phyloP scores from a whole-genome alignment of 192 early-diverging fungal genomes.

The Obelidium mucronatum region DNA sequence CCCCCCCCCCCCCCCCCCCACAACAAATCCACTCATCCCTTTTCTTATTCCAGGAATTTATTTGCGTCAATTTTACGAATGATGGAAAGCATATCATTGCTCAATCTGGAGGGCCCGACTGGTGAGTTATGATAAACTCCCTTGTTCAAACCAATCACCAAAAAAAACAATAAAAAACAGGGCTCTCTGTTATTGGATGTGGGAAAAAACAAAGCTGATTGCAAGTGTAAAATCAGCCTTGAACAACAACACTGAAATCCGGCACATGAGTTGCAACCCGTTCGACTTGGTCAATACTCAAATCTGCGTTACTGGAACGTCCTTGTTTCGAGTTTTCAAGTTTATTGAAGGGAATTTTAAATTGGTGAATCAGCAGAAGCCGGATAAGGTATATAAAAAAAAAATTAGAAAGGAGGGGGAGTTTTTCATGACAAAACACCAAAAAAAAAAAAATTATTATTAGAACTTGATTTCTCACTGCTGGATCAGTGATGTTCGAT shows the following conservation, averaged over 20 bases:
- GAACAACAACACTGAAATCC: constrained; percentile 47
- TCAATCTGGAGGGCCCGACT: constrained; percentile 50
- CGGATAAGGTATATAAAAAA: constrained; percentile 55
- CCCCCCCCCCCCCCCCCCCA: not conserved
- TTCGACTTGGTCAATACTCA: constrained; percentile 52
- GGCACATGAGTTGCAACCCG: constrained; percentile 57
- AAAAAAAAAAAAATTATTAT: constrained; percentile 11
- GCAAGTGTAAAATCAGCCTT: constrained; percentile 46
- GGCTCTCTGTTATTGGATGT: constrained; percentile 58
- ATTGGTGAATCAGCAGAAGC: constrained; percentile 51
- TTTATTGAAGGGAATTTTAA: constrained; percentile 58
- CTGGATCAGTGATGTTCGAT: constrained; percentile 54
- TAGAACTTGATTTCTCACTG: constrained; percentile 59
- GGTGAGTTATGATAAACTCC: not conserved
- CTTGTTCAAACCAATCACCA: not conserved
- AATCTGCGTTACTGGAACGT: constrained; percentile 56
- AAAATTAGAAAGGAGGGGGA: not conserved
- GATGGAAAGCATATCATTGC: constrained; percentile 54
- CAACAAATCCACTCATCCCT: not conserved
- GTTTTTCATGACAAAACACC: not conserved
- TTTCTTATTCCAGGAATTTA: constrained; percentile 50
- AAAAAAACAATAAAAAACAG: constrained; percentile 21
- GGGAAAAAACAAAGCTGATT: constrained; percentile 59
- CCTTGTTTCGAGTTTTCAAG: constrained; percentile 52
- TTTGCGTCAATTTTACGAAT: constrained; percentile 52